phyloP scores from a whole-genome alignment of 2,329 filamentous ascomycete genomes.

The Hypocreales sp. region DNA sequence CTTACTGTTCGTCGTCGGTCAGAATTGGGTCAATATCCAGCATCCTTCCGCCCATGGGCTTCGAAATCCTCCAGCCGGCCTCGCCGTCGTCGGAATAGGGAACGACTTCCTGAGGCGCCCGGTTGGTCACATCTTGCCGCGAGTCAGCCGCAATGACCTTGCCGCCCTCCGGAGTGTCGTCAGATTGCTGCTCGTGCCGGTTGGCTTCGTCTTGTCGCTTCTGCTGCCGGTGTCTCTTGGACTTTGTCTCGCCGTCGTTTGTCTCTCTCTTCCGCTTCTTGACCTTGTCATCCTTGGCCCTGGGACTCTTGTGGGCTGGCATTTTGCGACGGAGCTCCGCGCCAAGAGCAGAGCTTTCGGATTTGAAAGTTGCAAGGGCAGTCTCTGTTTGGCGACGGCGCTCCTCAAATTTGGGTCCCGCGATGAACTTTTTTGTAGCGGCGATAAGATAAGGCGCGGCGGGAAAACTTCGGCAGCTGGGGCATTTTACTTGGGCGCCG shows the following conservation, averaged over 20 bases:
- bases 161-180: slow-evolving; percentile 3
- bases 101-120: slow-evolving; percentile 10
- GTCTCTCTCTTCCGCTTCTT: slow-evolving; percentile 33
- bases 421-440: slow-evolving; percentile 21
- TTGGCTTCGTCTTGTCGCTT: slow-evolving; percentile 13
- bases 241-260: slow-evolving; percentile 22
- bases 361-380: too few relatives aligned
- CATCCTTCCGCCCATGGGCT: slow-evolving; percentile 50
- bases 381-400: slow-evolving; percentile 1
- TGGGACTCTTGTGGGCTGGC: slow-evolving; percentile 17
- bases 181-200: too few relatives aligned
- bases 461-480: slow-evolving; percentile 17
- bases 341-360: slow-evolving; percentile 4
- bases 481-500: slow-evolving; percentile 11
- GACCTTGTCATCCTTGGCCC: slow-evolving; percentile 18
- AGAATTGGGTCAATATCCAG: slow-evolving; percentile 49
- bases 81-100: slow-evolving; percentile 14
- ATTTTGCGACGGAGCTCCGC: slow-evolving; percentile 11
- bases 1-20: slow-evolving; percentile 44
- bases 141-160: slow-evolving; percentile 3
- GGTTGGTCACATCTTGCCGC: slow-evolving; percentile 3
- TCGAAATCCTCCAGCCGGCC: slow-evolving; percentile 42
- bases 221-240: slow-evolving; percentile 24
- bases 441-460: slow-evolving; percentile 23
- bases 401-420: slow-evolving; percentile 21